Evolutionary conservation across 164 flowering plant genomes (phyloP).

Genomic region (Warburgia ugandensis): DNA sequence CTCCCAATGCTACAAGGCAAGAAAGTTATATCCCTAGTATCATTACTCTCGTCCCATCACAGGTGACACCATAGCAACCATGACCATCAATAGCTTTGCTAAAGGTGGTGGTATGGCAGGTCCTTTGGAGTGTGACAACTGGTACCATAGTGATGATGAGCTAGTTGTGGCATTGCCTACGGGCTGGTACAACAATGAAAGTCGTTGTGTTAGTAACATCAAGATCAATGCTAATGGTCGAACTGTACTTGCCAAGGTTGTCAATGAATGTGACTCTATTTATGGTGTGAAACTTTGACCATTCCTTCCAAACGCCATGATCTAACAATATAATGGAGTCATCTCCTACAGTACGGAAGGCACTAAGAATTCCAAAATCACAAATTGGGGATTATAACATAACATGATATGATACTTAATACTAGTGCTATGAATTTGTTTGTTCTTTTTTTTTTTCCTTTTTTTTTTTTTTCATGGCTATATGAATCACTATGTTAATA

Average conservation of each 20-base stretch:
- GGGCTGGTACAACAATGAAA: slow-evolving; percentile 5
- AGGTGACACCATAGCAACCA: slow-evolving; percentile 6
- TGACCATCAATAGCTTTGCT: slow-evolving; percentile 20
- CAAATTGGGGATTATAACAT: slow-evolving; percentile 3
- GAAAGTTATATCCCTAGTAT: slow-evolving; percentile 12
- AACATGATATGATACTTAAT: slow-evolving; percentile 5
- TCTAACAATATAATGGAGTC: slow-evolving; percentile 10
- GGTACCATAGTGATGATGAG: slow-evolving; percentile 7
- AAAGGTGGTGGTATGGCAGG: slow-evolving; percentile 22
- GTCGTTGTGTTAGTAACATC: slow-evolving; percentile 5
- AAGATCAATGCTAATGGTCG: slow-evolving; percentile 5
- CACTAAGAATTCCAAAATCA: slow-evolving; percentile 2
- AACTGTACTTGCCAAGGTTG: slow-evolving; percentile 5
- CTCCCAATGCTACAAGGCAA: slow-evolving; percentile 13
- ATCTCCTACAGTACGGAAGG: slow-evolving; percentile 8
- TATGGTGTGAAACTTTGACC: slow-evolving; percentile 8
- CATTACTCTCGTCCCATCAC: slow-evolving; percentile 19
- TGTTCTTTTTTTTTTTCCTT: too few relatives aligned
- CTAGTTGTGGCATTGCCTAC: slow-evolving; percentile 9
- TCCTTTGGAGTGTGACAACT: slow-evolving; percentile 19
- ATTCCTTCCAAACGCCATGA: slow-evolving; percentile 9
- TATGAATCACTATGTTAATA: too few relatives aligned
- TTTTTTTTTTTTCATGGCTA: too few relatives aligned
- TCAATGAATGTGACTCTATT: slow-evolving; percentile 9
- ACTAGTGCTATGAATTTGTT: too few relatives aligned